Base-by-base conservation (phyloP, 495 filamentous ascomycete genomes). In the Tuber calosporum region DNA sequence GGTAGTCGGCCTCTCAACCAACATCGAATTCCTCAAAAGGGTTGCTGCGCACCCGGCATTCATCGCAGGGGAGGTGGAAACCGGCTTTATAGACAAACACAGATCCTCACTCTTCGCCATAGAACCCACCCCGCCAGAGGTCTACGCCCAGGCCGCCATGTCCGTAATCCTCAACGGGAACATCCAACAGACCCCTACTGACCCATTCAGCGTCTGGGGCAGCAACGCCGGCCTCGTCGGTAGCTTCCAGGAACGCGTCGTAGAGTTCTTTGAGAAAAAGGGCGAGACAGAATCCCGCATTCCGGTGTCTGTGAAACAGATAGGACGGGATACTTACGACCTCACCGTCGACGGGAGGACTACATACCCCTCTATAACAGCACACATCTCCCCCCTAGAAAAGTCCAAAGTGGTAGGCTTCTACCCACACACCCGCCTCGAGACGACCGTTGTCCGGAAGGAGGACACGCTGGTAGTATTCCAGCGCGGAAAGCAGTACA, bases 11-110 rank as follows among this genome's bases (percentile, higher is more conserved):
- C 88, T 94, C 22, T 90, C 91, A 79, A 99, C 95, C 8, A 99
- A 99, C 81, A 94, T 99, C 66, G 96, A 97, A 82, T 98, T 98
- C 80, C 78, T 99, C 53, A 99, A 98, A 84, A 86, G 87, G 8
- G 84, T 97, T 40, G 96, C 93, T 82, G 86, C 86, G 41, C 93
- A 91, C 79, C 86, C 88, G 13, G 91, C 89, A 58, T 99, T 98
- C 78, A 87, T 96, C 76, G 87, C 89, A 30, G 95, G 94, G 17
- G 89, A 93, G 17, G 93, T 99, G 9, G 96, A 99, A 81, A 98
- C 95, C 0, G 95, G 95, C 7, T 99, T 95, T 81, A 98, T 99
- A 77, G 89, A 90, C 62, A 97, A 96, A 80, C 90, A 96, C 82
- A 87, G 86, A 70, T 87, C 89, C 22, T 91, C 93, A 73, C 85